Conservation (phyloP, 768 basidiomycete genomes). For the Candolleomyces efflorescens region DNA sequence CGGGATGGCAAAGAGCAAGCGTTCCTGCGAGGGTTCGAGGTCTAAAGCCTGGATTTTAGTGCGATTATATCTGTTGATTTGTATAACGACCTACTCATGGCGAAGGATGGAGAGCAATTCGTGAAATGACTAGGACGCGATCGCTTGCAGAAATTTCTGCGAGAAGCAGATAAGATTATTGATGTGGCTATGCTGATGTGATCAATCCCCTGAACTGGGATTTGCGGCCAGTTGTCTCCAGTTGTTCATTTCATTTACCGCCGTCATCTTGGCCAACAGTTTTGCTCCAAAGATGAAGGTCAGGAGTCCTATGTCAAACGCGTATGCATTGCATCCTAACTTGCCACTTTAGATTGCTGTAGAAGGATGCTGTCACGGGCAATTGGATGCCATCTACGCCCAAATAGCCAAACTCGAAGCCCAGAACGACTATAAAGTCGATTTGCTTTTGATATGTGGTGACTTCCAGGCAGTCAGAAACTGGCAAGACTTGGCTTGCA, state of each 20-base stretch:
- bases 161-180: too few species aligned
- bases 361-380: slow-evolving; percentile 79
- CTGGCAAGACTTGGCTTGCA: slow-evolving; percentile 75
- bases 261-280: background rate
- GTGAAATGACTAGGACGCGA: background rate
- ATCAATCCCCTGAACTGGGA: too few species aligned
- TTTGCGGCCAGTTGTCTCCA: too few species aligned
- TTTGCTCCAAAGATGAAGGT: background rate
- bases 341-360: background rate
- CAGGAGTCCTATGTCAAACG: too few species aligned
- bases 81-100: too few species aligned
- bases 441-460: slow-evolving; percentile 88
- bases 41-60: slow-evolving; percentile 33
- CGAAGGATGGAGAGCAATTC: too few species aligned
- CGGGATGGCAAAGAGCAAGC: slow-evolving; percentile 91
- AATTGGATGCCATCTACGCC: slow-evolving; percentile 82
- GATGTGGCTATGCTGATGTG: too few species aligned
- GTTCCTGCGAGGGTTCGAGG: slow-evolving; percentile 75
- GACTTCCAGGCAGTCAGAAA: slow-evolving; percentile 96
- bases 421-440: slow-evolving; percentile 62
- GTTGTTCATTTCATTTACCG: background rate
- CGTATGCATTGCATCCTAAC: background rate
- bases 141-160: too few species aligned
- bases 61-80: background rate
- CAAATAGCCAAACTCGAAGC: slow-evolving; percentile 62